A percentile compares a stretch with the other conserved stretches of the same genome.
phyloP scores from a whole-genome alignment of 805 yeast species.

The Zygoascus flipseniorum region DNA sequence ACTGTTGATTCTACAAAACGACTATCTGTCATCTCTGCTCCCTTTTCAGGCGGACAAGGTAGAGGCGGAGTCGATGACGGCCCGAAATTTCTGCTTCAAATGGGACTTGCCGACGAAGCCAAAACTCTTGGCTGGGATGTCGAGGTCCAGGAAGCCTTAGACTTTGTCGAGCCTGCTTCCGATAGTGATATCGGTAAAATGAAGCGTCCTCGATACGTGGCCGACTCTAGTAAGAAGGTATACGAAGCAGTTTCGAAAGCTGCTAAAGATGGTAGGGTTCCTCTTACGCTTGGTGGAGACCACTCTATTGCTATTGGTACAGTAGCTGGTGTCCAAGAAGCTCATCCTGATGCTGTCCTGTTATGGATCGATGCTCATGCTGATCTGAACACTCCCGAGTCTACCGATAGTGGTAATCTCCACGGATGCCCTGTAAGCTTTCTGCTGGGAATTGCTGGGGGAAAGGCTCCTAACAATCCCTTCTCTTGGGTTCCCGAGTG shows the following conservation, averaged over 20 bases:
- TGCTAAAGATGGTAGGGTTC: constrained; percentile 45
- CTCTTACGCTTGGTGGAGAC: constrained; percentile 91
- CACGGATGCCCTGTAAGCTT: constrained; percentile 97
- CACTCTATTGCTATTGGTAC: constrained; percentile 95
- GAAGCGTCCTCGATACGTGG: constrained; percentile 72
- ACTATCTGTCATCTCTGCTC: constrained; percentile 71
- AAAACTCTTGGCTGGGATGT: constrained; percentile 67
- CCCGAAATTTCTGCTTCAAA: constrained; percentile 68
- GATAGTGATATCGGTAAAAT: constrained; percentile 49
- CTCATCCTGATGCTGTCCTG: constrained; percentile 79
- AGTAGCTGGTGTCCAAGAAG: constrained; percentile 69
- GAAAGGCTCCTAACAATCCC: constrained; percentile 32
- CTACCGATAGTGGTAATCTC: constrained; percentile 80
- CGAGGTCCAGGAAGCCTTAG: constrained; percentile 29
- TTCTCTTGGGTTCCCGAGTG: constrained; percentile 72
- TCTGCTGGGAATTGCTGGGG: constrained; percentile 57
- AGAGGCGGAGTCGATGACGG: constrained; percentile 91
- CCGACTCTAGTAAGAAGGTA: constrained; percentile 58
- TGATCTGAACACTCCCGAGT: constrained; percentile 81
- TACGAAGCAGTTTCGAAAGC: constrained; percentile 50
- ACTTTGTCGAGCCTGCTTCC: constrained; percentile 28
- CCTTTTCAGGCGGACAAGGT: constrained; percentile 94
- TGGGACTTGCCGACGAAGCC: constrained; percentile 60
- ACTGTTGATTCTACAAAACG: constrained; percentile 1
- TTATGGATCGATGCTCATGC: constrained; percentile 99